A percentile compares a stretch with the other conserved stretches of the same genome.
Conservation (phyloP, 2,329 filamentous ascomycete species). For the Saccharata proteae region DNA sequence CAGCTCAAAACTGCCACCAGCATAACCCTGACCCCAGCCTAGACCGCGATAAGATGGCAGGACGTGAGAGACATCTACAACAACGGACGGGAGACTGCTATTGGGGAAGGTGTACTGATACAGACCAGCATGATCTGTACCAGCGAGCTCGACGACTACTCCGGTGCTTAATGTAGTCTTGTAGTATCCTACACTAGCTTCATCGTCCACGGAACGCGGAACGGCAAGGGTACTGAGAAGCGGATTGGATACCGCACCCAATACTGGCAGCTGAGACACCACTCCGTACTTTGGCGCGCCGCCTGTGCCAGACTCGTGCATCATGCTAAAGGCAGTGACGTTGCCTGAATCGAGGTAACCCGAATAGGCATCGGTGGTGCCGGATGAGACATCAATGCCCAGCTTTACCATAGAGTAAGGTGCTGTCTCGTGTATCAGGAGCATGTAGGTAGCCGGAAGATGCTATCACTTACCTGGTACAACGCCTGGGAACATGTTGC, state of each 20-base stretch:
- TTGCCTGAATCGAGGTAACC: slow-evolving; percentile 21
- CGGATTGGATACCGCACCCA: slow-evolving; percentile 33
- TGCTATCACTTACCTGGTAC: slow-evolving; percentile 15
- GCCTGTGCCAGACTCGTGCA: slow-evolving; percentile 24
- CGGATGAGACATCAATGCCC: slow-evolving; percentile 21
- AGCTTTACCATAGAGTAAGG: slow-evolving; percentile 26
- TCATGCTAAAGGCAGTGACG: slow-evolving; percentile 24
- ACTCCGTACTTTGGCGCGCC: slow-evolving; percentile 24
- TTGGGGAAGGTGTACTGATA: slow-evolving; percentile 48
- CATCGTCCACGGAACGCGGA: slow-evolving; percentile 37
- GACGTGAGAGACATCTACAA: slow-evolving; percentile 54
- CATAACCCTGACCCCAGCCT: slow-evolving; percentile 50
- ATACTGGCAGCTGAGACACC: slow-evolving; percentile 22
- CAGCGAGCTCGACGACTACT: slow-evolving; percentile 46
- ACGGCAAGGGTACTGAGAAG: slow-evolving; percentile 44
- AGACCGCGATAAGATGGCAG: slow-evolving; percentile 49
- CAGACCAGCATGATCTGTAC: slow-evolving; percentile 44
- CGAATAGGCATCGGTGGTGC: slow-evolving; percentile 22
- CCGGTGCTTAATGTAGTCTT: slow-evolving; percentile 41
- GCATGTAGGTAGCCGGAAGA: neutral
- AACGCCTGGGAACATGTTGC: slow-evolving; percentile 25
- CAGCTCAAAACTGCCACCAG: slow-evolving; percentile 46
- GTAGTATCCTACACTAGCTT: slow-evolving; percentile 50
- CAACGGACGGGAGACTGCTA: slow-evolving; percentile 29
- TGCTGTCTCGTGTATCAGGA: slow-evolving; percentile 10